phyloP scores from a whole-genome alignment of 306 rosid species.

The Quercus engelmannii region DNA sequence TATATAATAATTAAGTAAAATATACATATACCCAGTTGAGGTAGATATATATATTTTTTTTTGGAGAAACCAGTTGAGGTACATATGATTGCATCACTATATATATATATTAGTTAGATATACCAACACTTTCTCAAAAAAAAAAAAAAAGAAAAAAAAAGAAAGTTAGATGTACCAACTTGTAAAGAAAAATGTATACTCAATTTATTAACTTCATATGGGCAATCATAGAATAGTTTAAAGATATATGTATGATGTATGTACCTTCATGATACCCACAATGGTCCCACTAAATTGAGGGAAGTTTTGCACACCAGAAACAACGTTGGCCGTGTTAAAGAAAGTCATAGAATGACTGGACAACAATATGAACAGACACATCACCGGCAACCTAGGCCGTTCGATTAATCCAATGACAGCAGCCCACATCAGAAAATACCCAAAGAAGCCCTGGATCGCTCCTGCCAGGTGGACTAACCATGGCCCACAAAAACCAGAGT shows the following conservation, averaged over 20 bases:
- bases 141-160: no score
- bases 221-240: no score
- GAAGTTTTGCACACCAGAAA: conserved; percentile 68
- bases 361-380: conserved; percentile 65
- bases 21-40: no score
- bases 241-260: no score
- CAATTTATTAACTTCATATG: no score
- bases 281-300: conserved; percentile 66
- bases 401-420: conserved; percentile 52
- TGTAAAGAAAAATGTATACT: no score
- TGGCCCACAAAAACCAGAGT: conserved; percentile 40
- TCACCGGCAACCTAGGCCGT: conserved; percentile 54
- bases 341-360: conserved; percentile 58
- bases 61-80: no score
- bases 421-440: conserved; percentile 68
- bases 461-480: conserved; percentile 65
- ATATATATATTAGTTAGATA: no score
- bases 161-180: no score
- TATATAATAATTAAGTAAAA: no score
- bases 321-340: conserved; percentile 64
- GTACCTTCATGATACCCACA: conserved; percentile 85
- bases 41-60: accelerated
- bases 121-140: no score
- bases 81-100: no score
- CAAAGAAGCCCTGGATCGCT: conserved; percentile 55